Evolutionary conservation across 352 stramenopile genomes (phyloP), one percentile per base, ranked within the genome.

Genomic region (Lagenidium giganteum): DNA sequence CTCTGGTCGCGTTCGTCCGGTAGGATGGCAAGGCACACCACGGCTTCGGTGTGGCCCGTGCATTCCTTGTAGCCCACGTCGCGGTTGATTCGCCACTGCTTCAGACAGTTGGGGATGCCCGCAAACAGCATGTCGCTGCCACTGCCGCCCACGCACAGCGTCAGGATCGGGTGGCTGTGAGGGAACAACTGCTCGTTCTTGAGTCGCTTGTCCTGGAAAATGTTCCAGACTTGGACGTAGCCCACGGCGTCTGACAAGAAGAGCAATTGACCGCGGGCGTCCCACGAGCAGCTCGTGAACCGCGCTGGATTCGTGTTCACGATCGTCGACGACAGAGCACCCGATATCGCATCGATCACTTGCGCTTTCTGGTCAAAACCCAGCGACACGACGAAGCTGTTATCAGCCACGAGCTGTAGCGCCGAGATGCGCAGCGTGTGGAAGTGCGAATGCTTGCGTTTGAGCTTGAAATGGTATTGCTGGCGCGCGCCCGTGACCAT

Each of bases 301-400:
- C 73, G 64, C 18, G 62, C 55, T 17, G 60, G 61, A 18, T 62
- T 72, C 3, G 61, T 16, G 24, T 78, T 83, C 6, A 38, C 51
- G 14, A 91, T 77, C 13, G 75, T 85, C 1, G 68, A 60, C 13
- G 75, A 81, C 4, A 86, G 42, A 5, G 47, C 49, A 1, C 75
- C 73, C 1, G 70, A 81, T 40, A 81, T 84, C 5, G 73, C 68
- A 41, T 91, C 76, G 11, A 87, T 64, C 13, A 91, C 30, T 29
- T 85, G 73, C 2, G 74, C 73, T 22, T 84, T 87, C 16, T 87
- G 65, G 30, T 91, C 79, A 40, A 81, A 91, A 6, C 69, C 72
- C 12, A 91, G 62, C 1, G 79, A 87, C 8, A 89, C 72, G 8
- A 91, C 61, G 32, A 89, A 75, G 26, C 71, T 87, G 48, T 75